Evolutionary conservation across 179 eudicot species (phyloP), one percentile per base, ranked within the genome.

Genomic region (Beta corolliflora): DNA sequence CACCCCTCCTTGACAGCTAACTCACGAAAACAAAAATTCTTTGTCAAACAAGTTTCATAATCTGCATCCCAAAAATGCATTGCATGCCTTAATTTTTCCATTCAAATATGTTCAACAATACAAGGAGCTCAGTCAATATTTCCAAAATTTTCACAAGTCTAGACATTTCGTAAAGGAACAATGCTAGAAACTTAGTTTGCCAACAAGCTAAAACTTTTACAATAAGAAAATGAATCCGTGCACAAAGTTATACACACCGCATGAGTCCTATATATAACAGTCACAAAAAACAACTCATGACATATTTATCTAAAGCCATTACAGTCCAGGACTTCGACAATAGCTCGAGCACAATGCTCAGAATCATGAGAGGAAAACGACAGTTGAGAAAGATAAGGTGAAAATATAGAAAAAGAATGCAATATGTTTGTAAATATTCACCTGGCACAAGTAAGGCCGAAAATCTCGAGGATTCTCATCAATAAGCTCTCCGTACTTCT

Each of bases 361-460:
- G 52, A 46, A 44, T 25, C 65, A 46, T 45, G 56, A 21, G 13
- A 55, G 18, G 31, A 55, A n/a, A 21, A 72, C 11, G 25, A 73
- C 23, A 9, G 11, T 2, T 9, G 23, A 7, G 6, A n/a, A 54
- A 71, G 50, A 41, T 21, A 58, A 45, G 55, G 64, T 71, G 46
- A 56, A 36, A 41, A 36, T 13, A 18, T 53, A 21, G 19, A 41
- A 36, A 3, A 73, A 6, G 23, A 45, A 45, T 36, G 66, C 69
- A 71, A 54, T n/a, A 50, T 73, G 50, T 54, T 54, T 31, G 53
- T 19, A 63, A 46, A 16, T 15, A 63, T 79, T 84, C 58, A 91
- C 99, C 99, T 91, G 97, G 90, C 98, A 96, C 77, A 96, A 89
- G 82, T 94, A 96, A 56, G 99, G 99, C 80, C 98, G 90, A 68